Base-by-base conservation (phyloP, 192 early-diverging fungal species). In the Oehlia diaphana region DNA sequence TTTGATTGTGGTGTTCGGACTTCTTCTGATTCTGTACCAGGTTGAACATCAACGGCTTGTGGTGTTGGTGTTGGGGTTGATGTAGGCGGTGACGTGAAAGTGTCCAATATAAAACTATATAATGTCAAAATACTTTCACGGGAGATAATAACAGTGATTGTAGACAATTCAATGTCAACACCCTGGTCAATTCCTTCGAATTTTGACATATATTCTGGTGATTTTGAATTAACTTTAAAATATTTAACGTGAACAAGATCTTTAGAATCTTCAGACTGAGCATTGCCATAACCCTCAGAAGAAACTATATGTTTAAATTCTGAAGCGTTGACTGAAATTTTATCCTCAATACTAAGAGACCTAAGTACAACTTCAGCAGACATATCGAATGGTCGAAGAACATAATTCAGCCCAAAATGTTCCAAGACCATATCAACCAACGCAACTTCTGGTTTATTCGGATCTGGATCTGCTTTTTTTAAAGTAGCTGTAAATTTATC, bases 101-200 rank as follows among this genome's bases (percentile, higher is more conserved):
- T 93, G 63, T 90, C 89, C 16, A 95, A 80, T 7, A 97, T 85
- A 79, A 95, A 97, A 75, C 96, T 92, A 82, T 97, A 95, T 12
- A 96, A 84, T 9, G 89, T 91, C 79, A 97, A 83, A 14, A 99
- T 92, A 71, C 92, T 93, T 80, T 92, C 94, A 39, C 92, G 91
- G 12, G 95, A 93, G 2, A 98, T 86, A 72, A 96, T 92, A 77
- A 98, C 86, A 35, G 93, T 93, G 23, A 97, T 79, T 47, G 86
- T 94, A 53, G 90, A 96, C 74, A 90, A 88, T 21, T 91, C 92
- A 2, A 98, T 88, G 47, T 96, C 93, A 8, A 95, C 89, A 0
- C 89, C 92, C 74, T 96, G 94, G 66, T 94, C 92, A 71, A 94
- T 90, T 14, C 92, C 93, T 74, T 94, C 89, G 84, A 93, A 92